phyloP scores from a whole-genome alignment of 768 basidiomycete species.

The Candolleomyces eurysporus region DNA sequence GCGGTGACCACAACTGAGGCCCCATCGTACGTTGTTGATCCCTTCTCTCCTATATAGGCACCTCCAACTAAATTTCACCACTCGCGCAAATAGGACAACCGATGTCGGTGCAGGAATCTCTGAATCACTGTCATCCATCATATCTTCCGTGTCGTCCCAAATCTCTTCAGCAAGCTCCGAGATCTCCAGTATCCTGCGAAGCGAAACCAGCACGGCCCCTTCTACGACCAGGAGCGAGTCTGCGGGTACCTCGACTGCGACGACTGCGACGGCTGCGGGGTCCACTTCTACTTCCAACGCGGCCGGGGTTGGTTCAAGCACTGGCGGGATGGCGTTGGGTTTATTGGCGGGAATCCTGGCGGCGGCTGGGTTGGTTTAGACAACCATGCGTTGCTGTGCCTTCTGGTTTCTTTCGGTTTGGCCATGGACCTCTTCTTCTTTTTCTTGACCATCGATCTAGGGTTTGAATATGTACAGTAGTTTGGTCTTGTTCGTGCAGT shows the following conservation, averaged over 20 bases:
- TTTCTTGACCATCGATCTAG: too few species aligned
- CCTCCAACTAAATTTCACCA: too few species aligned
- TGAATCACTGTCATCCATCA: background rate
- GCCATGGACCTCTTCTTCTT: background rate
- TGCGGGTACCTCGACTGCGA: background rate
- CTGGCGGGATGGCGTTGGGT: background rate
- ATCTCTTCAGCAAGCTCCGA: background rate
- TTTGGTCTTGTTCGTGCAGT: too few species aligned
- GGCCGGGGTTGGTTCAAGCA: background rate
- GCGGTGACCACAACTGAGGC: background rate
- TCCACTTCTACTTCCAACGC: background rate
- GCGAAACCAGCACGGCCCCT: background rate
- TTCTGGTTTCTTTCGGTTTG: background rate
- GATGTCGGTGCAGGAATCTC: too few species aligned
- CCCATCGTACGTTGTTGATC: background rate
- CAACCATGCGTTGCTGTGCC: background rate
- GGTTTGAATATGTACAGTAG: too few species aligned
- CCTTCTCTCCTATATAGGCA: background rate
- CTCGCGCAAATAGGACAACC: too few species aligned
- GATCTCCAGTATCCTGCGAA: too few species aligned
- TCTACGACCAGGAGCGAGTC: background rate
- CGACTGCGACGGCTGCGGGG: background rate
- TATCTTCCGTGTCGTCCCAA: background rate
- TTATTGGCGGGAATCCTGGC: background rate
- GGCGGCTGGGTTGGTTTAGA: background rate